A percentile compares a stretch with the other conserved stretches of the same genome.
These are phyloP conservation scores for Cantharellus cinnabarinus DNA, from an alignment of 768 basidiomycete species.

Conservation along the genomic window DNA sequence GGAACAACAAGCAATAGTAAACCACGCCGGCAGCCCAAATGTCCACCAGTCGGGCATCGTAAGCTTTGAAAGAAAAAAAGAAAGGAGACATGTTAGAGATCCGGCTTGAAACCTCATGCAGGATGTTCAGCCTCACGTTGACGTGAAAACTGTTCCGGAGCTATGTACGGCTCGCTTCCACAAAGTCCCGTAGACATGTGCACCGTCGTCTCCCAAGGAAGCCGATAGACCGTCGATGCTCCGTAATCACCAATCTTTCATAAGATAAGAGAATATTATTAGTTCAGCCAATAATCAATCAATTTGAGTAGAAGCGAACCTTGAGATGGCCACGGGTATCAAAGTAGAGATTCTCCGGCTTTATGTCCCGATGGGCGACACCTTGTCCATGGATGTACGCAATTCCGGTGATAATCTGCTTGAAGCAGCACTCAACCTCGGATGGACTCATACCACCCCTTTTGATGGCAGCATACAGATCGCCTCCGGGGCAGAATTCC, in stretches of 20 bases:
- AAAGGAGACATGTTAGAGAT: not conserved
- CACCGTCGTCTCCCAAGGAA: conserved; percentile 94
- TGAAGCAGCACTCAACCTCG: conserved; percentile 95
- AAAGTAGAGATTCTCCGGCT: conserved; percentile 94
- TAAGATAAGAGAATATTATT: not conserved
- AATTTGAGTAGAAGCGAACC: conserved; percentile 24
- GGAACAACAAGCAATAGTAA: conserved; percentile 96
- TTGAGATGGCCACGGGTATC: conserved; percentile 83
- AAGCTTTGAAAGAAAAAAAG: conserved; percentile 32
- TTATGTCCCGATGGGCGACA: conserved; percentile 94
- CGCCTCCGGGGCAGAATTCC: conserved; percentile 98
- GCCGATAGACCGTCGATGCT: conserved; percentile 93
- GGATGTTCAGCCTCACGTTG: conserved; percentile 54
- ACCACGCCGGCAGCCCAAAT: conserved; percentile 96
- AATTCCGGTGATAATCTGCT: conserved; percentile 79
- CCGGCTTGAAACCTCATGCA: not conserved
- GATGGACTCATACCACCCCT: conserved; percentile 76
- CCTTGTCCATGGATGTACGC: conserved; percentile 88
- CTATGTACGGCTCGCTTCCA: conserved; percentile 96
- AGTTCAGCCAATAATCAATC: not conserved
- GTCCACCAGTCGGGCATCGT: conserved; percentile 91
- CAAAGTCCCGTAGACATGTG: conserved; percentile 96
- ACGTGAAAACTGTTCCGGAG: conserved; percentile 88
- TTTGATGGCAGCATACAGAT: conserved; percentile 97
- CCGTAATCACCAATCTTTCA: conserved; percentile 90